Percentiles rank a stretch among this genome's conserved stretches.
Conservation (phyloP, 768 basidiomycete genomes). For the Boletus rubropictus region DNA sequence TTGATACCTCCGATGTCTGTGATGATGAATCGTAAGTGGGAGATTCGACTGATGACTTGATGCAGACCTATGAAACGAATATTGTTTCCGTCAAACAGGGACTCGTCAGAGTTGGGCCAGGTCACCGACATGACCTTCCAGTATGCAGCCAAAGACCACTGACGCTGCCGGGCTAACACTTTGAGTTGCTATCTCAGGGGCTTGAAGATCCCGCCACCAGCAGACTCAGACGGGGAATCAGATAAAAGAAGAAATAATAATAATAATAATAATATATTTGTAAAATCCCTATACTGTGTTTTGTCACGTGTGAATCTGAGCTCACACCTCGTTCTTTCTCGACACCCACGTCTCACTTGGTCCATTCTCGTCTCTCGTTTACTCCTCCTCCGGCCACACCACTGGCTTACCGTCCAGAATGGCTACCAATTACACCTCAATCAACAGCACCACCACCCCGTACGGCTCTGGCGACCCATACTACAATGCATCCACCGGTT, state of each 20-base stretch:
- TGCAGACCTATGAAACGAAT: constrained; percentile 34
- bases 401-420: constrained; percentile 27
- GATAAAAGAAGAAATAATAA: too few relatives aligned
- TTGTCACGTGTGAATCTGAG: constrained; percentile 12
- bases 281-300: too few relatives aligned
- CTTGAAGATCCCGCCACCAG: too few relatives aligned
- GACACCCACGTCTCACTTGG: constrained; percentile 3
- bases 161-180: too few relatives aligned
- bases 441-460: constrained; percentile 34
- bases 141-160: too few relatives aligned
- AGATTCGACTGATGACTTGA: background rate
- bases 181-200: too few relatives aligned
- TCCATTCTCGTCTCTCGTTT: constrained; percentile 22
- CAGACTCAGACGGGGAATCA: too few relatives aligned
- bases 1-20: constrained; percentile 38
- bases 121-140: constrained; percentile 3
- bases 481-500: constrained; percentile 67
- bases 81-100: constrained; percentile 8
- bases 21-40: background rate
- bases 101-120: background rate
- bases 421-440: constrained; percentile 37
- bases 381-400: constrained; percentile 7
- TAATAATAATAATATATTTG: too few relatives aligned
- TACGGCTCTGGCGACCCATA: constrained; percentile 63
- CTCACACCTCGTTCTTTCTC: background rate